Conservation (phyloP, 2,329 filamentous ascomycete species). For the Cordyceps cicadae region DNA sequence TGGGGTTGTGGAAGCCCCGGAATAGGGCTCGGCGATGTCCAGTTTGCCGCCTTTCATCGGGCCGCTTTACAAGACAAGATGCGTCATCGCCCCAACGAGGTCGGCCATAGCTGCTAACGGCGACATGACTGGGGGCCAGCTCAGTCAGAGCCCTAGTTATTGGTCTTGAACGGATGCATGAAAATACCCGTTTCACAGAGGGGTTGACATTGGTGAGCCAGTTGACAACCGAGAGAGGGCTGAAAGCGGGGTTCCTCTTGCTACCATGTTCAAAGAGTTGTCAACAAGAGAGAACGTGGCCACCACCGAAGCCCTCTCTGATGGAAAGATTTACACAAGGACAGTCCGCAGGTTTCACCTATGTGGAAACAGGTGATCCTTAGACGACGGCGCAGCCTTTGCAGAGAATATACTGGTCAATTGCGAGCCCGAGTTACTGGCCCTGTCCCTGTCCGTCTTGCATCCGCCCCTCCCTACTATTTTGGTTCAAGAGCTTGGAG, state of each 20-base stretch:
- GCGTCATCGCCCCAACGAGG: background rate
- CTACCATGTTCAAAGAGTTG: background rate
- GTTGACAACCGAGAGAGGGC: background rate
- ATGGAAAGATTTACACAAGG: background rate
- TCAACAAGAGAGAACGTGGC: too few species aligned
- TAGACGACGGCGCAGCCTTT: background rate
- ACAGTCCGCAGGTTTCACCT: background rate
- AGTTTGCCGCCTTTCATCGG: background rate
- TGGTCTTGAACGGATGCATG: background rate
- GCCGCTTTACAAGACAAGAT: background rate
- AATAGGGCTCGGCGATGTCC: background rate
- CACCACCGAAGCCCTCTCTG: too few species aligned
- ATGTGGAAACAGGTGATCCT: slow-evolving; percentile 1
- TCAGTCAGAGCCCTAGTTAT: background rate
- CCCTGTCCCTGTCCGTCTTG: background rate
- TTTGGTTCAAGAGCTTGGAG: background rate
- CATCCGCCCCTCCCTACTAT: slow-evolving; percentile 3
- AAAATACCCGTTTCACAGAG: background rate
- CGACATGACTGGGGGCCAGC: background rate
- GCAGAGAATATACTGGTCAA: background rate
- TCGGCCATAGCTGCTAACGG: background rate
- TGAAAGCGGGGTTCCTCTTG: background rate
- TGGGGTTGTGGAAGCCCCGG: background rate
- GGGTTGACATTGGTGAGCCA: background rate
- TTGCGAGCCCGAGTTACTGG: background rate